Evolutionary conservation across 306 rosid species (phyloP), one percentile per base, ranked within the genome.

Genomic region (apple (Malus domestica)): DNA sequence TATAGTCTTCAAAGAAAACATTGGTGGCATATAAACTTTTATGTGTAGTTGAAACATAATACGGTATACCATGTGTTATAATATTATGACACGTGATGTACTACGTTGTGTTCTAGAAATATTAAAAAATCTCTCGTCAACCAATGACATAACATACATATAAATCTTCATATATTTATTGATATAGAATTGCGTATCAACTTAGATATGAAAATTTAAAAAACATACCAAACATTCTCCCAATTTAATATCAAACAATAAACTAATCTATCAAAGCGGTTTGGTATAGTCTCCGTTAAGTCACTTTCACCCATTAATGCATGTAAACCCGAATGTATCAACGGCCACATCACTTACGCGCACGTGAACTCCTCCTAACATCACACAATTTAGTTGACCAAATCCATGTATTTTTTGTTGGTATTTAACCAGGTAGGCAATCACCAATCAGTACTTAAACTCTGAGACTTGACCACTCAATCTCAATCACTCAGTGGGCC

Each of bases 51-150:
- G 11, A 40, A 40, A 40, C 11, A 35, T 8, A 40, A 40, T 7
- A 8, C 1, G 3, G 44, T 40, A 40, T 8, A 38, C 0, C 10
- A 40, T 10, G 44, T 40, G 44, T 8, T 40, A 40, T 40, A 40
- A 40, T 40, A 15, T 14, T 49, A 49, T 49, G 18, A 49, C 19
- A 49, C 0, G 8, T 49, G 0, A 6, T 49, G 1, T 49, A 49
- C 0, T 2, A 1, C 6, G 0, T 49, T 49, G 16, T 49, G 3
- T 49, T 15, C 0, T 0, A 15, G 0, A 7, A 4, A 49, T 1
- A 13, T 11, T 45, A 5, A 49, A 49, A 15, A 49, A 49, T 14
- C 1, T 15, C 55, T 49, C 0, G 1, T 49, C 54, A 4, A 49
- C 54, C 44, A 15, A 49, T 49, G 55, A 4, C 20, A 2, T 49